Percentiles rank a stretch among this genome's conserved stretches.
Conservation (phyloP, 83 land plant genomes). For the Larix sibirica region DNA sequence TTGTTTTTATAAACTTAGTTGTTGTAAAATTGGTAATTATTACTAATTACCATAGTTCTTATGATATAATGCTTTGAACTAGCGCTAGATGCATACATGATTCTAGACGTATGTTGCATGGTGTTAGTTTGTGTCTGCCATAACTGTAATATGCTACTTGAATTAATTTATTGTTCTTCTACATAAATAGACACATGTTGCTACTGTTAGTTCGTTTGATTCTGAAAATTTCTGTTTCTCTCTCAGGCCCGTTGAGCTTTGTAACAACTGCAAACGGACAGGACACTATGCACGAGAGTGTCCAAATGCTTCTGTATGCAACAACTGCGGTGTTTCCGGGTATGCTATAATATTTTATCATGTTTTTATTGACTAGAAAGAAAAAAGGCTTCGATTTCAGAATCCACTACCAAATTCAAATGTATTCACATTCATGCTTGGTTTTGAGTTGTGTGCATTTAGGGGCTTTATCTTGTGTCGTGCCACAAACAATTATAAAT, state of each 20-base stretch:
- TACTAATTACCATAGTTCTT: too few relatives aligned
- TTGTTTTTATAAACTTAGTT: too few relatives aligned
- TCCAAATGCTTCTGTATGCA: slow-evolving; percentile 50
- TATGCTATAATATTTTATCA: neutral
- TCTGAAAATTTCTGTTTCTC: neutral
- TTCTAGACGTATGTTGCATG: neutral
- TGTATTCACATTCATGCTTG: too few relatives aligned
- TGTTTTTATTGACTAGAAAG: too few relatives aligned
- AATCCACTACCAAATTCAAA: too few relatives aligned
- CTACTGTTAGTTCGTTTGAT: neutral
- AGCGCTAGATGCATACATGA: too few relatives aligned
- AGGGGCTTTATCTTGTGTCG: too few relatives aligned
- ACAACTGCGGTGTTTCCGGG: slow-evolving; percentile 57
- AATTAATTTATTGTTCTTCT: neutral
- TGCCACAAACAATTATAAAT: too few relatives aligned
- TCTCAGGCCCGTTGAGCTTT: slow-evolving; percentile 13
- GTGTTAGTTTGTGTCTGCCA: neutral
- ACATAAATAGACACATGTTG: neutral
- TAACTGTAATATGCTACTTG: neutral
- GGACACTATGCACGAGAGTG: slow-evolving; percentile 62
- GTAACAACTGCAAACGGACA: slow-evolving; percentile 52
- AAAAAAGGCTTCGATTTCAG: too few relatives aligned
- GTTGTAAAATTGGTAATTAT: too few relatives aligned
- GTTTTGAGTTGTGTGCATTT: too few relatives aligned
- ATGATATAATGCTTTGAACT: too few relatives aligned